Conservation (phyloP, 371 early-diverging fungal genomes). For the Mucor velutinosus region DNA sequence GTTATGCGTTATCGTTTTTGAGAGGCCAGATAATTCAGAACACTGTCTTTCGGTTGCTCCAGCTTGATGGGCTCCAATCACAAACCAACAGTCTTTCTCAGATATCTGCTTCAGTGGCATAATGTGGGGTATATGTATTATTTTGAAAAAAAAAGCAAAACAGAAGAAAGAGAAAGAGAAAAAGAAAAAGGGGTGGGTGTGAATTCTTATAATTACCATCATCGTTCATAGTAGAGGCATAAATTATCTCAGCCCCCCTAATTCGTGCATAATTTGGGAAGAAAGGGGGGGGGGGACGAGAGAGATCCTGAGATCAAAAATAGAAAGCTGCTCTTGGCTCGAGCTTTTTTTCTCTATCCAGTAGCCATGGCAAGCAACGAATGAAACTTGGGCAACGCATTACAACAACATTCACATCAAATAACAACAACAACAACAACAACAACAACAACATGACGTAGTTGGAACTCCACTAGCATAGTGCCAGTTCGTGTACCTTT, state of each 20-base stretch:
- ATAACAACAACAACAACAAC: neutral
- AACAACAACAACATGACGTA: neutral
- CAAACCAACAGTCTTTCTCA: slow-evolving; percentile 37
- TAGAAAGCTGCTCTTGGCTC: neutral
- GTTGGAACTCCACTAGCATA: neutral
- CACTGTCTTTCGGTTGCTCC: slow-evolving; percentile 48
- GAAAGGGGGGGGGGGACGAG: neutral
- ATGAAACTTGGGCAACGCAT: neutral
- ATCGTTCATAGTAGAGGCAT: neutral
- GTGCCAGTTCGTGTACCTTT: neutral
- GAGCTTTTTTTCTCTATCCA: neutral
- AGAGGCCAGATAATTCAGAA: slow-evolving; percentile 43
- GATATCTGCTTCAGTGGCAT: slow-evolving; percentile 10
- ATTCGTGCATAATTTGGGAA: neutral
- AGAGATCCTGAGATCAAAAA: neutral
- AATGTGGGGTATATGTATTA: neutral
- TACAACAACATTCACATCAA: neutral
- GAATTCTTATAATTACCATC: neutral
- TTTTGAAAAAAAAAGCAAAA: neutral
- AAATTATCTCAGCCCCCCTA: neutral
- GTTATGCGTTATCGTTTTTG: slow-evolving; percentile 39
- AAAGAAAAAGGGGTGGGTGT: neutral
- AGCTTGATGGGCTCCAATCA: slow-evolving; percentile 52
- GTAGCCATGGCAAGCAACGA: neutral
- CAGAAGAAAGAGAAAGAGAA: neutral